Evolutionary conservation across 257 asterid genomes (phyloP).

Genomic region (Solanum pimpinellifolium): DNA sequence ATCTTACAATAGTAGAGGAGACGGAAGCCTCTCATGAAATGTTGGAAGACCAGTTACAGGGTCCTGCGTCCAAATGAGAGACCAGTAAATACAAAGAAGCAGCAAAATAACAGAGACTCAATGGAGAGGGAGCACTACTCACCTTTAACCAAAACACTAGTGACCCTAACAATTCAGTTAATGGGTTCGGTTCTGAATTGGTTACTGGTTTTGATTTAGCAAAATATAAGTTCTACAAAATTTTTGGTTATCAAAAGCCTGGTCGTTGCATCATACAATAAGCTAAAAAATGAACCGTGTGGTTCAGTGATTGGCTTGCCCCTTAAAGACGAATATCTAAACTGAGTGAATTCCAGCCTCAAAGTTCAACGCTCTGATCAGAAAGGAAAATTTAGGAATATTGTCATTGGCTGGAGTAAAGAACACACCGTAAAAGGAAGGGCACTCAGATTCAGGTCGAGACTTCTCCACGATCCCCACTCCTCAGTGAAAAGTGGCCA

Average conservation of each 20-base stretch:
- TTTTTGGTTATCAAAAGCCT: neutral
- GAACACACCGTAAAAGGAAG: slow-evolving; percentile 78
- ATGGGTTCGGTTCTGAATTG: neutral
- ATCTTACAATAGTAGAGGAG: slow-evolving; percentile 80
- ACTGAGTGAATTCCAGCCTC: neutral
- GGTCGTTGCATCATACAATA: neutral
- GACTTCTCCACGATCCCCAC: slow-evolving; percentile 90
- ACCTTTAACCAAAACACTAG: neutral
- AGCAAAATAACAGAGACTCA: neutral
- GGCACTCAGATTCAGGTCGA: slow-evolving; percentile 65
- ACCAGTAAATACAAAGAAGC: neutral
- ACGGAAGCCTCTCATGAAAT: slow-evolving; percentile 76
- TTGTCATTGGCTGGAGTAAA: neutral
- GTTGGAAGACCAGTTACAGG: slow-evolving; percentile 89
- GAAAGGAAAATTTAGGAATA: slow-evolving; percentile 2
- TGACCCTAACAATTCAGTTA: neutral
- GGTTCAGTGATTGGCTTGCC: neutral
- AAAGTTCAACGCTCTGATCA: neutral
- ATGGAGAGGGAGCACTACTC: neutral
- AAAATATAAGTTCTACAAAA: neutral
- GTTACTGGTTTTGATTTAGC: neutral
- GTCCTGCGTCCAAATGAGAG: slow-evolving; percentile 53
- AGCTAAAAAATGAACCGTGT: neutral
- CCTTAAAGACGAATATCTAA: neutral
- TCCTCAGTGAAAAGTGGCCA: slow-evolving; percentile 95